These are phyloP conservation scores for Pogostemon cablin DNA, from an alignment of 257 asterid genomes.

Conservation along the genomic window DNA sequence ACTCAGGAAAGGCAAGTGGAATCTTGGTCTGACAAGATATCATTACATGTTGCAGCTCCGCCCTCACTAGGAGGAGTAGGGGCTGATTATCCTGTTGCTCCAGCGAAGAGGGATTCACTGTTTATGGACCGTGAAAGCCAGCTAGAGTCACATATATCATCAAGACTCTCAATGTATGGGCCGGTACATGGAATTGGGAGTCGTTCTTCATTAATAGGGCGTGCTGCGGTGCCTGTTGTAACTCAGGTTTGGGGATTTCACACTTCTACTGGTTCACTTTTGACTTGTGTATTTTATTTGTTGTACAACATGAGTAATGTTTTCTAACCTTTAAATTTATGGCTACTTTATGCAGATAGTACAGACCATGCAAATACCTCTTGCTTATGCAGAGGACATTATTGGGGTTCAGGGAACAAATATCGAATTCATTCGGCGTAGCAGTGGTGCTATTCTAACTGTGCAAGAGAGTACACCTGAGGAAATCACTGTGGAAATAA, in stretches of 20 bases:
- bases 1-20: constrained; percentile 67
- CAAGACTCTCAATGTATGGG: constrained; percentile 59
- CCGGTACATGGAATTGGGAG: constrained; percentile 61
- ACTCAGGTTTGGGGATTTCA: constrained; percentile 64
- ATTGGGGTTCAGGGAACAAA: constrained; percentile 78
- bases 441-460: constrained; percentile 74
- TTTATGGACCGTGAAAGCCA: constrained; percentile 59
- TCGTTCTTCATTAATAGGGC: constrained; percentile 54
- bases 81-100: constrained; percentile 54
- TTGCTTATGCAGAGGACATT: constrained; percentile 82
- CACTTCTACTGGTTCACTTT: background rate
- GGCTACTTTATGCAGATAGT: constrained; percentile 51
- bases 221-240: constrained; percentile 66
- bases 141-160: constrained; percentile 51
- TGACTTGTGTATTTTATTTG: background rate
- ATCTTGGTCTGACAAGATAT: constrained; percentile 60
- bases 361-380: constrained; percentile 87
- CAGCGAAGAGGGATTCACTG: constrained; percentile 58
- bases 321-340: constrained; percentile 12
- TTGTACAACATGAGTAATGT: constrained; percentile 8
- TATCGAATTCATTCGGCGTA: constrained; percentile 77
- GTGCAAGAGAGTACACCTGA: constrained; percentile 83
- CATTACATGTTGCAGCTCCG: constrained; percentile 46
- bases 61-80: constrained; percentile 45
- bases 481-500: constrained; percentile 84